These are phyloP conservation scores for Trametes cubensis DNA, from an alignment of 768 basidiomycete genomes.

Conservation along the genomic window DNA sequence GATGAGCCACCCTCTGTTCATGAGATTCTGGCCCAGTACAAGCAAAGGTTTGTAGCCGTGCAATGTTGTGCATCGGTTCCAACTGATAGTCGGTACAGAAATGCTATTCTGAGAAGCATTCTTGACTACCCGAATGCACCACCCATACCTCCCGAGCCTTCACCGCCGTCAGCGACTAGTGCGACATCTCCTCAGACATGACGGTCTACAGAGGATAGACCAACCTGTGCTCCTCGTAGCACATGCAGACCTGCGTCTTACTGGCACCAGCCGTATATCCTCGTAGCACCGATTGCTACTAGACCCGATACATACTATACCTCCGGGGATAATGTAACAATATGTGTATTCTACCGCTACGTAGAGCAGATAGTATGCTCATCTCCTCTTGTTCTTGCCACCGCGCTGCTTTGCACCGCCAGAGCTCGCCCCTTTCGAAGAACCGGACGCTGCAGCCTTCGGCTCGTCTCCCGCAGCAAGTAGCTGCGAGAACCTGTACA, in stretches of 20 bases:
- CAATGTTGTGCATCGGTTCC: background rate
- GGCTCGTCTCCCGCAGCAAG: slow-evolving; percentile 43
- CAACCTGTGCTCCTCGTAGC: no score
- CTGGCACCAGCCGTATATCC: no score
- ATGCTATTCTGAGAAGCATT: slow-evolving; percentile 55
- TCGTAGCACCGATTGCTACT: background rate
- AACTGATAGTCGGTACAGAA: slow-evolving; percentile 40
- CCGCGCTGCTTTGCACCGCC: slow-evolving; percentile 30
- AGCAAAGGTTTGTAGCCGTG: slow-evolving; percentile 53
- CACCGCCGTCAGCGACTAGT: background rate
- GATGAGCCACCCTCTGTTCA: slow-evolving; percentile 52
- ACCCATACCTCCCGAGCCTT: background rate
- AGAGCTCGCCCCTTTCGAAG: slow-evolving; percentile 21
- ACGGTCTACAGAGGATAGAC: background rate
- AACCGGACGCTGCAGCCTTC: slow-evolving; percentile 28
- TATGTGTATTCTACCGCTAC: slow-evolving; percentile 8
- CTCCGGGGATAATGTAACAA: slow-evolving; percentile 10
- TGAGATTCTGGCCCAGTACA: slow-evolving; percentile 61
- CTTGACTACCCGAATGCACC: slow-evolving; percentile 46
- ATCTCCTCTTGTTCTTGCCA: slow-evolving; percentile 41
- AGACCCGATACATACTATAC: slow-evolving; percentile 1
- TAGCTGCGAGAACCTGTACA: slow-evolving; percentile 47
- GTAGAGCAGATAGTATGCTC: slow-evolving; percentile 6
- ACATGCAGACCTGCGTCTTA: no score
- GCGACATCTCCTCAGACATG: slow-evolving; percentile 7